Percentiles rank a stretch among this genome's conserved stretches.
Conservation (phyloP, 1,139 yeast genomes). For the Nakaseomyces delphensis region DNA sequence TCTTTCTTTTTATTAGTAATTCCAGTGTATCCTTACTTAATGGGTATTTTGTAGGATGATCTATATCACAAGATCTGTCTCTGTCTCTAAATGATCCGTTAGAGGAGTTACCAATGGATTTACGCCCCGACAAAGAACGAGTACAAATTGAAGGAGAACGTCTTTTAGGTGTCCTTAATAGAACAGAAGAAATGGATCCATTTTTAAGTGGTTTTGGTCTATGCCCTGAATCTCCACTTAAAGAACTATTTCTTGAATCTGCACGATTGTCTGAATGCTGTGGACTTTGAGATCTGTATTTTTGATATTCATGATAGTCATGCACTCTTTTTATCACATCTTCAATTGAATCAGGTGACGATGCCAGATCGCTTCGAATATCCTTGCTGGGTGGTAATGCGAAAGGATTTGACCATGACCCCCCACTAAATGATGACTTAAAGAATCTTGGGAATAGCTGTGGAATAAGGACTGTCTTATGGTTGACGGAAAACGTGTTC, state of each 20-base stretch:
- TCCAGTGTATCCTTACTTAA: conserved; percentile 11
- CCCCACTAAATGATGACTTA: conserved; percentile 57
- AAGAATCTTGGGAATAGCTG: conserved; percentile 59
- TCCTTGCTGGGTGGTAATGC: not conserved
- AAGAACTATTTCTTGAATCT: not conserved
- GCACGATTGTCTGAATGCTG: not conserved
- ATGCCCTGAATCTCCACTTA: not conserved
- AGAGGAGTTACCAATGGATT: not conserved
- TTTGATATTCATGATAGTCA: not conserved
- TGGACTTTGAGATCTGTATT: not conserved
- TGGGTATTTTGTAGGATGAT: not conserved
- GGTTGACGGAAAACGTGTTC: not conserved
- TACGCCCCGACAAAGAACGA: not conserved
- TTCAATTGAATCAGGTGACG: not conserved
- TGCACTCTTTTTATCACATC: not conserved
- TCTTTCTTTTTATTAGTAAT: conserved; percentile 7
- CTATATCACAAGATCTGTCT: conserved; percentile 5
- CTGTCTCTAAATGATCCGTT: not conserved
- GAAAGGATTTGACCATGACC: conserved; percentile 64
- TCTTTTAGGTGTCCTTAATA: not conserved
- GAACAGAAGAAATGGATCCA: not conserved
- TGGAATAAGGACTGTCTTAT: conserved; percentile 35
- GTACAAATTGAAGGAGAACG: not conserved
- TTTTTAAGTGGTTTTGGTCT: not conserved
- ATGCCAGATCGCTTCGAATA: not conserved